Base-by-base conservation (phyloP, 768 basidiomycete species). In the Gloeophyllum trabeum region DNA sequence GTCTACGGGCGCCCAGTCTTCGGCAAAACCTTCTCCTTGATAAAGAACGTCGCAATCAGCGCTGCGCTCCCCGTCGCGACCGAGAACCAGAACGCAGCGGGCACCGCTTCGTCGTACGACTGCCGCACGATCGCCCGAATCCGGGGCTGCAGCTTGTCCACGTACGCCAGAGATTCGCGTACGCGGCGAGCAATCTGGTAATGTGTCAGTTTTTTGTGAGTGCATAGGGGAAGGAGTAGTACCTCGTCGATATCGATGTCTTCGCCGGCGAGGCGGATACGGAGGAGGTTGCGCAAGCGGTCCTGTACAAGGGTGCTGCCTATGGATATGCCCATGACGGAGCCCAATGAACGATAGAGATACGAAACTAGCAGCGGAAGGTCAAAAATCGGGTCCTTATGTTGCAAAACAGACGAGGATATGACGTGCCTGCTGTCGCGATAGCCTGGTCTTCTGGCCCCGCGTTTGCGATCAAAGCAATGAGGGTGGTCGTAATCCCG, bases 331-430 rank as follows among this genome's bases (percentile, higher is more conserved):
- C 76, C 74, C 19, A 79, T 57, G 5, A 80, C 75, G 1, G 67
- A 68, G 2, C 78, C 78, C 10, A 80, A 53, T 2, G 77, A 78
- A 25, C 78, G 73, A 63, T 80, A 80, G 25, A 81, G 74, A 53
- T 79, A 79, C 0, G 75, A 78, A 1, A 75, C 78, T 77, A 49
- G 5, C 24, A 38, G 28, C 16, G 6, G 10, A 7, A 5, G 22
- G 36, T 4, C 40, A 44, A 12, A 39, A 6, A 36, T 16, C n/a
- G 24, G 24, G 24, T 7, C 18, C 4, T 19, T 39, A 16, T 20
- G 24, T 7, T 20, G 2, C 14, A 26, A 35, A 16, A 3, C 22
- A 14, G 4, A 35, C 10, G 34, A 24, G 13, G 10, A 2, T 21
- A 40, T 6, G 10, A 47, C 64, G 4, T 26, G 73, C 77, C 73